Percentiles rank a stretch among this genome's conserved stretches.
Evolutionary conservation across 202 grass and related monocot species (phyloP).

Genomic region (Saccharum hybrid): DNA sequence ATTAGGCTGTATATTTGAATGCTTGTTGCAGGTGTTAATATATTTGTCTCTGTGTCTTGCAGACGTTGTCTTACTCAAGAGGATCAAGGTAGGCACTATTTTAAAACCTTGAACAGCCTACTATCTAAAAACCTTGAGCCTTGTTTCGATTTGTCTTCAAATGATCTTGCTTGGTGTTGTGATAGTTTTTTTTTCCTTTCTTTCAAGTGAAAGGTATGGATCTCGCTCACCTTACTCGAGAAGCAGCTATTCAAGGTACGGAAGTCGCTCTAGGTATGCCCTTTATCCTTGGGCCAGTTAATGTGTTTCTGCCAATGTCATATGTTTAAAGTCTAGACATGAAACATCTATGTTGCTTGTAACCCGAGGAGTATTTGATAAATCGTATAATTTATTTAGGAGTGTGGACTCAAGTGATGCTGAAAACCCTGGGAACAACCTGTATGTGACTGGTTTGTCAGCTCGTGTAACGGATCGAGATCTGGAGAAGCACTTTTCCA

Average conservation of each 20-base stretch:
- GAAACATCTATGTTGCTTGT: not conserved
- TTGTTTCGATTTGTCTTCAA: not conserved
- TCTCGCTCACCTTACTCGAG: constrained; percentile 41
- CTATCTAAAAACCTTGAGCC: not conserved
- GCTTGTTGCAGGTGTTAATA: not conserved
- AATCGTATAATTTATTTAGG: constrained; percentile 30
- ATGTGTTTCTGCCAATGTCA: not conserved
- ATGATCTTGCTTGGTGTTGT: not conserved
- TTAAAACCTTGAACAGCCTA: not conserved
- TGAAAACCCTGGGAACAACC: constrained; percentile 79
- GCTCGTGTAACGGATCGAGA: constrained; percentile 49
- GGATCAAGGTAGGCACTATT: constrained; percentile 53
- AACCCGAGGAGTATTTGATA: not conserved
- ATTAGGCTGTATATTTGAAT: not conserved
- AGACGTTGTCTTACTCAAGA: constrained; percentile 67
- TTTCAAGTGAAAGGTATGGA: constrained; percentile 27
- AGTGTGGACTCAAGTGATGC: constrained; percentile 59
- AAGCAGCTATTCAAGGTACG: constrained; percentile 54
- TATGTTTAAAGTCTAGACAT: not conserved
- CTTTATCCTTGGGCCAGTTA: not conserved
- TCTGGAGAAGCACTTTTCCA: constrained; percentile 67
- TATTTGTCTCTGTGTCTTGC: constrained; percentile 23
- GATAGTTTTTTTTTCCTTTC: constrained; percentile 7
- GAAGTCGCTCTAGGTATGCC: constrained; percentile 61
- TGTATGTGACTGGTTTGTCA: constrained; percentile 77